Percentiles rank a stretch among this genome's conserved stretches.
These are phyloP conservation scores for Schizothecium vesticola DNA, from an alignment of 495 filamentous ascomycete genomes.

Conservation along the genomic window DNA sequence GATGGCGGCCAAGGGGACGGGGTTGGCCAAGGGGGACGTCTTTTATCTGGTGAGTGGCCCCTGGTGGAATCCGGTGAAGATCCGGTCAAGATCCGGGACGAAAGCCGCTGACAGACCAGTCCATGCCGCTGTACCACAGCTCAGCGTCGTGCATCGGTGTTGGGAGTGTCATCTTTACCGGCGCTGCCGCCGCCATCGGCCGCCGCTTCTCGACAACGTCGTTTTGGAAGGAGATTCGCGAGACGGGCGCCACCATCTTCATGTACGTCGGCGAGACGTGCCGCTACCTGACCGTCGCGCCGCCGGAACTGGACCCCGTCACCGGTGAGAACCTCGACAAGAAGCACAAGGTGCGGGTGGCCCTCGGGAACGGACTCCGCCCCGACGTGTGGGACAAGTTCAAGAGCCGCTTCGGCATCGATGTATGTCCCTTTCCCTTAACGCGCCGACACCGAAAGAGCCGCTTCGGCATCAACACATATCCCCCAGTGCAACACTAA, in stretches of 20 bases:
- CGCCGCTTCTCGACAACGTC: slow-evolving; percentile 74
- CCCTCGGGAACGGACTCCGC: slow-evolving; percentile 85
- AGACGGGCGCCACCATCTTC: slow-evolving; percentile 67
- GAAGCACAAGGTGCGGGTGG: slow-evolving; percentile 67
- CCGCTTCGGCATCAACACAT: slow-evolving; percentile 71
- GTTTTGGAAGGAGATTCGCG: slow-evolving; percentile 76
- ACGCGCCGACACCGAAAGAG: too few relatives aligned
- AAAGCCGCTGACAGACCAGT: slow-evolving; percentile 42
- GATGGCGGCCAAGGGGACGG: slow-evolving; percentile 53
- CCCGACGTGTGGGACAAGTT: slow-evolving; percentile 89
- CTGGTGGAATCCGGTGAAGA: neutral
- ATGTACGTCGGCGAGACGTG: slow-evolving; percentile 96
- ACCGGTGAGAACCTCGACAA: slow-evolving; percentile 72
- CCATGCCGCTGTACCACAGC: slow-evolving; percentile 92
- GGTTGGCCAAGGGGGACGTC: slow-evolving; percentile 52
- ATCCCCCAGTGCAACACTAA: too few relatives aligned
- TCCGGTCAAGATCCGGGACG: neutral
- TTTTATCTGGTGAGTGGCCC: slow-evolving; percentile 74
- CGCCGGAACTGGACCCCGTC: slow-evolving; percentile 56
- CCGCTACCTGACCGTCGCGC: slow-evolving; percentile 75
- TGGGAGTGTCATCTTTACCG: slow-evolving; percentile 47
- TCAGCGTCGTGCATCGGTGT: slow-evolving; percentile 71
- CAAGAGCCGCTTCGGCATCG: slow-evolving; percentile 78
- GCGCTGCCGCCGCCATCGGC: slow-evolving; percentile 65
- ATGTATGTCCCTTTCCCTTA: slow-evolving; percentile 21